These are phyloP conservation scores for Alternaria postmessia DNA, from an alignment of 2,329 filamentous ascomycete genomes.

Conservation along the genomic window DNA sequence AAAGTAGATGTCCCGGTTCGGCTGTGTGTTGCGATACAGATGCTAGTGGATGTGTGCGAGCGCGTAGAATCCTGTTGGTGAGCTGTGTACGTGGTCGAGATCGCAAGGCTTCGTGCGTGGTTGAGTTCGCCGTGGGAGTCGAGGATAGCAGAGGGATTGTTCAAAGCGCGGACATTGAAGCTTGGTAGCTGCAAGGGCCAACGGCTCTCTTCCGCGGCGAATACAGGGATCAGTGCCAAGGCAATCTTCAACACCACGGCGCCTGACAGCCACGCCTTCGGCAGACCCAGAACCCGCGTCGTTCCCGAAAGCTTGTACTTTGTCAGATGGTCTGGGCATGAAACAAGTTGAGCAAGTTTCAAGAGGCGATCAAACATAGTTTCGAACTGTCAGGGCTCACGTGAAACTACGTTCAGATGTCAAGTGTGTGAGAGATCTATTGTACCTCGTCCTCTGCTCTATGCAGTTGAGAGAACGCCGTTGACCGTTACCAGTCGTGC, in stretches of 20 bases:
- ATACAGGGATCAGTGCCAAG: conserved; percentile 21
- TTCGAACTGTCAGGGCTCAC: not conserved
- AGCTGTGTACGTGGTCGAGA: not conserved
- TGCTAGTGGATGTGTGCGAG: not conserved
- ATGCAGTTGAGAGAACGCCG: conserved; percentile 24
- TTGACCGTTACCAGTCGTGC: conserved; percentile 16
- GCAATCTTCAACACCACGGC: not conserved
- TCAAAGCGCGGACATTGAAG: conserved; percentile 12
- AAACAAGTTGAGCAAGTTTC: not conserved
- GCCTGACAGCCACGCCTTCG: not conserved
- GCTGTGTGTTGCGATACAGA: not conserved
- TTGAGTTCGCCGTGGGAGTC: not conserved
- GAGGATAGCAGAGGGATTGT: conserved; percentile 8
- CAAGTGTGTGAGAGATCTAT: conserved; percentile 2
- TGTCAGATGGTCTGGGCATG: not conserved
- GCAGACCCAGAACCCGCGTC: not conserved
- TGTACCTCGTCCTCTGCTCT: conserved; percentile 9
- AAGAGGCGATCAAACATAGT: not conserved
- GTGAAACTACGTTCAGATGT: not conserved
- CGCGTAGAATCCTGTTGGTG: not conserved
- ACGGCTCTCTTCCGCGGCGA: conserved; percentile 30
- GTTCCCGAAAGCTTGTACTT: conserved; percentile 2
- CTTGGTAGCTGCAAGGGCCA: conserved; percentile 16
- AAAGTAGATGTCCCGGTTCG: not conserved
- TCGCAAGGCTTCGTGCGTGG: not conserved